Conservation (phyloP, 257 asterid species). For the Prunella vulgaris region DNA sequence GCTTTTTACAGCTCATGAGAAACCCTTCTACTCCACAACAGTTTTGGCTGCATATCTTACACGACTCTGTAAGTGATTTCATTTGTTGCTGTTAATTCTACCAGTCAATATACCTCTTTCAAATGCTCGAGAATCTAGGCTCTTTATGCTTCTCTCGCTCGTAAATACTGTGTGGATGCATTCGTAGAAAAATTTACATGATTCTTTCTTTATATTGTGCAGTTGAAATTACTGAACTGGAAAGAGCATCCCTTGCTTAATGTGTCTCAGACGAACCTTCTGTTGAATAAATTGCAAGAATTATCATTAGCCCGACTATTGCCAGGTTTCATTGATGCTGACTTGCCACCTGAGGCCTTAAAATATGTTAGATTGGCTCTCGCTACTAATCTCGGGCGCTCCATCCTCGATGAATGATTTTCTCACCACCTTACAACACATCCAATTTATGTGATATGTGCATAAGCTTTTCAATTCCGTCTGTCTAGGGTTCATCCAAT, state of each 20-base stretch:
- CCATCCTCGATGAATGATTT: slow-evolving; percentile 68
- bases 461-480: not conserved
- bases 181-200: not conserved
- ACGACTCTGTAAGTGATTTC: slow-evolving; percentile 63
- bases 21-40: slow-evolving; percentile 88
- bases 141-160: not conserved
- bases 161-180: not conserved
- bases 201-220: slow-evolving; percentile 26
- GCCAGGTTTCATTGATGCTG: slow-evolving; percentile 66
- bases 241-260: slow-evolving; percentile 57
- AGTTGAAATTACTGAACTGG: slow-evolving; percentile 85
- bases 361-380: slow-evolving; percentile 74
- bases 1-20: slow-evolving; percentile 70
- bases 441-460: not conserved
- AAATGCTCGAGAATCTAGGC: no score
- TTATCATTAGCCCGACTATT: slow-evolving; percentile 67
- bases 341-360: slow-evolving; percentile 76
- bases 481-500: not conserved
- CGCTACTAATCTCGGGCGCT: slow-evolving; percentile 84
- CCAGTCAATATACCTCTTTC: not conserved
- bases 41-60: slow-evolving; percentile 83
- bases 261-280: slow-evolving; percentile 64
- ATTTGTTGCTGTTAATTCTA: not conserved
- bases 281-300: slow-evolving; percentile 84
- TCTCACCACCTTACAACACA: not conserved